Evolutionary conservation across 768 basidiomycete genomes (phyloP).

Genomic region (Rhodotorula kratochvilovae): DNA sequence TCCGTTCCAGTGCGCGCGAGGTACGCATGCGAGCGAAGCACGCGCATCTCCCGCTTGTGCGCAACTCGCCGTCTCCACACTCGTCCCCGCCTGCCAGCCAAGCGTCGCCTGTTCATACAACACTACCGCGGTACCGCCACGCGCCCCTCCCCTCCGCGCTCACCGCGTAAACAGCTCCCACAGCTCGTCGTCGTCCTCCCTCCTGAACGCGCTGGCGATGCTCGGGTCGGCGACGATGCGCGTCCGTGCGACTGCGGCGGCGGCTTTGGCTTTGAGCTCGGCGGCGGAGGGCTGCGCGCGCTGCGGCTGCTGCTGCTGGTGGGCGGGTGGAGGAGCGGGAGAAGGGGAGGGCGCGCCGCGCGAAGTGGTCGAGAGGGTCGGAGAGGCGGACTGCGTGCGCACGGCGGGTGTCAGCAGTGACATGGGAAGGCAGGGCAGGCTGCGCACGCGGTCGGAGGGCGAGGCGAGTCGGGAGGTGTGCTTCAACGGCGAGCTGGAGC

Average conservation of each 20-base stretch:
- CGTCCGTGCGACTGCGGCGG: neutral
- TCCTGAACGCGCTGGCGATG: slow-evolving; percentile 6
- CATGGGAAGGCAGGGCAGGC: neutral
- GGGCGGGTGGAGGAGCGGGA: neutral
- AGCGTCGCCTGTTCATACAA: too few relatives aligned
- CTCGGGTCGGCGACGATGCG: slow-evolving; percentile 23
- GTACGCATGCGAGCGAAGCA: too few relatives aligned
- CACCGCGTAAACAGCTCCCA: slow-evolving; percentile 8
- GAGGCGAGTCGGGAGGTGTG: neutral
- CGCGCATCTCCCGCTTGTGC: too few relatives aligned
- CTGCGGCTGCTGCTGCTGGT: neutral
- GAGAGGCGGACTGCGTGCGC: neutral
- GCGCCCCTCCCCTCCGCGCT: neutral
- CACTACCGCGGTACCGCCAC: neutral
- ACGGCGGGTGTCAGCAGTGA: neutral
- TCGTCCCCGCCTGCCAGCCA: too few relatives aligned
- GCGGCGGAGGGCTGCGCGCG: neutral
- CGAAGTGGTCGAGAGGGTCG: neutral
- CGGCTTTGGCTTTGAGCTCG: slow-evolving; percentile 7
- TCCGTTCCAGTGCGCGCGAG: too few relatives aligned
- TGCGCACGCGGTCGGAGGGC: too few relatives aligned
- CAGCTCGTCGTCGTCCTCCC: slow-evolving; percentile 15
- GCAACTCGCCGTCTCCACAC: too few relatives aligned
- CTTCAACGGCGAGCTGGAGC: neutral
- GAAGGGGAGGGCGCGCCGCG: neutral